Evolutionary conservation across 2,329 filamentous ascomycete species (phyloP).

Genomic region (Fusarium nelsonii): DNA sequence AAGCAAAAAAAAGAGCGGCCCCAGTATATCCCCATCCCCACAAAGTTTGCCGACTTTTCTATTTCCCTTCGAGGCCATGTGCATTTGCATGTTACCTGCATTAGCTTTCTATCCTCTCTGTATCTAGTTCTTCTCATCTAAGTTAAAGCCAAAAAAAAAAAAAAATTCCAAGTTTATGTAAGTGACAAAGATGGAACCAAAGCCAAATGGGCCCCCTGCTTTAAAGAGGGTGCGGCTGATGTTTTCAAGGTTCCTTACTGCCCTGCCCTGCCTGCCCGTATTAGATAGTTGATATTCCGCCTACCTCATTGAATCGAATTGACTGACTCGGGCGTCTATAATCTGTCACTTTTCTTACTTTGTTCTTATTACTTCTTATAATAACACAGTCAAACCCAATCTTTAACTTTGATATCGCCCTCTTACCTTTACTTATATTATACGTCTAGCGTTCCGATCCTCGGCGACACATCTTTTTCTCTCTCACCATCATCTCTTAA

Average conservation of each 20-base stretch:
- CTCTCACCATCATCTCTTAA: neutral
- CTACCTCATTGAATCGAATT: neutral
- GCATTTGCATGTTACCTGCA: constrained; percentile 31
- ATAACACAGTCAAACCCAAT: neutral
- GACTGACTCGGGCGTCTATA: constrained; percentile 13
- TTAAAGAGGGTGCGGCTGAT: constrained; percentile 8
- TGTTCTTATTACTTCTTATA: neutral
- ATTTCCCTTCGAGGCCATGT: constrained; percentile 32
- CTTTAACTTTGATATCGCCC: neutral
- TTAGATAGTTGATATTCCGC: constrained; percentile 4
- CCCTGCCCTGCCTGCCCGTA: constrained; percentile 2
- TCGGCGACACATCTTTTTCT: no score
- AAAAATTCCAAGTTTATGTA: constrained; percentile 10
- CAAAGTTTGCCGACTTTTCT: constrained; percentile 18
- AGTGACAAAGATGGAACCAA: neutral
- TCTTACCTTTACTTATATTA: neutral
- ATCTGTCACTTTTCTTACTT: neutral
- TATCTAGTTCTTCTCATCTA: neutral
- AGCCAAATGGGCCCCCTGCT: constrained; percentile 13
- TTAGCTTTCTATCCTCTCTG: constrained; percentile 10
- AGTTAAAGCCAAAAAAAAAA: neutral
- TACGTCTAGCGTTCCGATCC: no score
- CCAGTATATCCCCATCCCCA: constrained; percentile 5
- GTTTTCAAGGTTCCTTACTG: constrained; percentile 10
- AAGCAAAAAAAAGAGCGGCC: neutral